Evolutionary conservation across 768 basidiomycete species (phyloP).

Genomic region (Lyophyllum atratum): DNA sequence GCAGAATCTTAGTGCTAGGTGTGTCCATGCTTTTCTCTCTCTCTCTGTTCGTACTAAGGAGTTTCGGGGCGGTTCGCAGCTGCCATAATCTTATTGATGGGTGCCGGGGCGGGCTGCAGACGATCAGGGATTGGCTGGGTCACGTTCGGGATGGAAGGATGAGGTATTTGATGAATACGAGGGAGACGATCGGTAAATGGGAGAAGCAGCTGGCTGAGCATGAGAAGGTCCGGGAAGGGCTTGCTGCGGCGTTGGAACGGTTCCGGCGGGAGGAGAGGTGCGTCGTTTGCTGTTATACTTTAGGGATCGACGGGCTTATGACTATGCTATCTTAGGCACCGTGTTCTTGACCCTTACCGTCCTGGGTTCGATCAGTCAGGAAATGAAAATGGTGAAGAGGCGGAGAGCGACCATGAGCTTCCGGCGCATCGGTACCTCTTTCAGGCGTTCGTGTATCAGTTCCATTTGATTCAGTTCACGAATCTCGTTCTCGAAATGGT

Average conservation of each 20-base stretch:
- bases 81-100: slow-evolving; percentile 53
- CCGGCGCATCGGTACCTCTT: slow-evolving; percentile 74
- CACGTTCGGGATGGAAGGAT: slow-evolving; percentile 36
- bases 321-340: slow-evolving; percentile 32
- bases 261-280: slow-evolving; percentile 59
- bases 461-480: slow-evolving; percentile 45
- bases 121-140: slow-evolving; percentile 53
- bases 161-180: slow-evolving; percentile 33
- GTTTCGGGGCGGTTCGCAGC: slow-evolving; percentile 22
- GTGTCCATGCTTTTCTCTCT: neutral
- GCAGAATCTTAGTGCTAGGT: slow-evolving; percentile 48
- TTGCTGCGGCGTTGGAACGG: slow-evolving; percentile 38
- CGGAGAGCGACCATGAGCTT: slow-evolving; percentile 42
- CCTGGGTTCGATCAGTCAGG: slow-evolving; percentile 45
- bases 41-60: neutral
- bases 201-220: slow-evolving; percentile 38
- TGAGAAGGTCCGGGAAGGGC: slow-evolving; percentile 33
- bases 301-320: neutral
- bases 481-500: slow-evolving; percentile 44
- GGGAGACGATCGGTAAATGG: slow-evolving; percentile 31
- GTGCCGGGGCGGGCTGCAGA: slow-evolving; percentile 41
- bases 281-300: neutral
- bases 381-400: no score
- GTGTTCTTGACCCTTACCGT: slow-evolving; percentile 64
- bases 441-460: slow-evolving; percentile 74